These are phyloP conservation scores for Rubia peregrina DNA, from an alignment of 305 asterid species.

Conservation along the genomic window DNA sequence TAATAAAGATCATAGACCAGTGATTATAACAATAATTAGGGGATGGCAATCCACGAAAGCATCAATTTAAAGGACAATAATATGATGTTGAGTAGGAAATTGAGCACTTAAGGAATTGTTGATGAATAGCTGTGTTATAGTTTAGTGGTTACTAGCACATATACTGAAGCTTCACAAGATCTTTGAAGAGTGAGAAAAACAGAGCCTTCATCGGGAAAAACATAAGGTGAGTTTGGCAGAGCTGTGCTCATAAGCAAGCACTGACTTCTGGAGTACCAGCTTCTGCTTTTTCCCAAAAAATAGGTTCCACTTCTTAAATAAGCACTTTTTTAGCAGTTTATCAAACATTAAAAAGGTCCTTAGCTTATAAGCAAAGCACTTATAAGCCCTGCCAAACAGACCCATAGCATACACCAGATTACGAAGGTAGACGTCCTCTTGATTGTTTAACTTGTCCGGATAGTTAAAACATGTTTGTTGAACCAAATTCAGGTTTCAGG, in stretches of 20 bases:
- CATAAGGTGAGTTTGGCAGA: no score
- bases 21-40: not conserved
- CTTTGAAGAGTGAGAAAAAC: not conserved
- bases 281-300: no score
- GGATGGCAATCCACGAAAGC: not conserved
- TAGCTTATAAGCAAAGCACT: no score
- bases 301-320: no score
- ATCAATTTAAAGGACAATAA: not conserved
- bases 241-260: no score
- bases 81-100: not conserved
- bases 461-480: not conserved
- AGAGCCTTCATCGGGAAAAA: not conserved
- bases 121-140: not conserved
- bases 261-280: no score
- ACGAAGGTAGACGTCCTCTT: not conserved
- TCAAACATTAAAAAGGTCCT: no score
- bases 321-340: no score
- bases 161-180: not conserved
- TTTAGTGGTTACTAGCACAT: not conserved
- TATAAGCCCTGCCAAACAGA: no score
- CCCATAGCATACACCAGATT: not conserved
- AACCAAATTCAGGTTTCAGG: not conserved
- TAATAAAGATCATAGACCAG: not conserved
- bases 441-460: not conserved
- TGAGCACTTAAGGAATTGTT: slow-evolving; percentile 1